A percentile compares a stretch with the other conserved stretches of the same genome.
phyloP scores from a whole-genome alignment of 306 rosid genomes.

The Pyrus pyrifolia region DNA sequence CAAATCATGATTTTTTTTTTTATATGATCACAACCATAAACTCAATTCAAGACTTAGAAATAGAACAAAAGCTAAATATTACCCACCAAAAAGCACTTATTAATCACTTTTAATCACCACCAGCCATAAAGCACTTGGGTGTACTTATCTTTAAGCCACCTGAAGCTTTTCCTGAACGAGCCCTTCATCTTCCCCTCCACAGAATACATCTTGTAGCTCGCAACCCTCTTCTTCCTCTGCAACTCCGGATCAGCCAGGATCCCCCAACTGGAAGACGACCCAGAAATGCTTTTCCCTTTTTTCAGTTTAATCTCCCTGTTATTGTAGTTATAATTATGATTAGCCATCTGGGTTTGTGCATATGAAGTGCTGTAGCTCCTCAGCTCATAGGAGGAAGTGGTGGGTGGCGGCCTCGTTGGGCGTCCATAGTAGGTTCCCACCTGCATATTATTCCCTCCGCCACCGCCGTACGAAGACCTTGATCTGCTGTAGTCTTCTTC shows the following conservation, averaged over 20 bases:
- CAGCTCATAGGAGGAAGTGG: conserved; percentile 27
- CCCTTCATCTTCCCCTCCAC: conserved; percentile 88
- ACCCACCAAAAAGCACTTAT: not conserved
- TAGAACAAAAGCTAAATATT: not conserved
- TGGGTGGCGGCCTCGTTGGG: conserved; percentile 29
- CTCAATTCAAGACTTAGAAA: conserved; percentile 5
- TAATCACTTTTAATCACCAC: conserved; percentile 27
- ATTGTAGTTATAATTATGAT: conserved; percentile 6
- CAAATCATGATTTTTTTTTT: not conserved
- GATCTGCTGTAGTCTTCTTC: conserved; percentile 70
- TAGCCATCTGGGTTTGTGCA: conserved; percentile 38
- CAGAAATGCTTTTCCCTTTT: conserved; percentile 55
- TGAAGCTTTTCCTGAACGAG: conserved; percentile 72
- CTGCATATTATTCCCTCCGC: conserved; percentile 52
- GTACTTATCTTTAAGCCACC: conserved; percentile 84
- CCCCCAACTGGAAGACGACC: conserved; percentile 44
- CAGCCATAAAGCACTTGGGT: conserved; percentile 64
- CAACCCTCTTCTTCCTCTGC: conserved; percentile 87
- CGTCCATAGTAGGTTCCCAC: conserved; percentile 50
- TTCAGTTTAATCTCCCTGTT: conserved; percentile 44
- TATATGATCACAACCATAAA: not conserved
- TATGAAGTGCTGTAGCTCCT: conserved; percentile 56
- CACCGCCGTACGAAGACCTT: conserved; percentile 33
- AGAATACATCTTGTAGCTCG: conserved; percentile 80
- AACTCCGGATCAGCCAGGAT: conserved; percentile 60